phyloP scores from a whole-genome alignment of 2,329 filamentous ascomycete species.

The Aureobasidium leucospermi region DNA sequence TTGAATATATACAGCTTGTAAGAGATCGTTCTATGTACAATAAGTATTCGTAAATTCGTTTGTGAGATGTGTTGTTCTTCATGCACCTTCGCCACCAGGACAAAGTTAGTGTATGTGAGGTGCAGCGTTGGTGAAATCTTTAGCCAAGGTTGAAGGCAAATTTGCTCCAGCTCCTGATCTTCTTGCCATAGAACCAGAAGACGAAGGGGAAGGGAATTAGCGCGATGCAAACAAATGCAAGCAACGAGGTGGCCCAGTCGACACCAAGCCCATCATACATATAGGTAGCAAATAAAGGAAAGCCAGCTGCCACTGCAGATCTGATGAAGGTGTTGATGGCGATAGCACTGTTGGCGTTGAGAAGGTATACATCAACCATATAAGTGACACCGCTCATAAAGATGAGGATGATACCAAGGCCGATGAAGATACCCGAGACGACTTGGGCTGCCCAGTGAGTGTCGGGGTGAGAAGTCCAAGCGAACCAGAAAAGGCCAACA shows the following conservation, averaged over 20 bases:
- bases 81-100: neutral
- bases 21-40: neutral
- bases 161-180: slow-evolving; percentile 21
- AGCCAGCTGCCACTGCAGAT: slow-evolving; percentile 27
- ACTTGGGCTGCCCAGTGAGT: slow-evolving; percentile 13
- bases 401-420: slow-evolving; percentile 13
- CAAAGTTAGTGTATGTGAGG: too few species aligned
- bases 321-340: slow-evolving; percentile 32
- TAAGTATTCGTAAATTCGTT: neutral
- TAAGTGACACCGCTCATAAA: slow-evolving; percentile 19
- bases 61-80: neutral
- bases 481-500: slow-evolving; percentile 18
- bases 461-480: slow-evolving; percentile 3
- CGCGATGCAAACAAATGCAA: slow-evolving; percentile 28
- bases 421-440: slow-evolving; percentile 10
- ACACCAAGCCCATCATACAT: slow-evolving; percentile 31
- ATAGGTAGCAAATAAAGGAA: slow-evolving; percentile 28
- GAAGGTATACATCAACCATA: slow-evolving; percentile 30
- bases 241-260: slow-evolving; percentile 26
- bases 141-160: slow-evolving; percentile 17
- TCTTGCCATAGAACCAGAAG: slow-evolving; percentile 24
- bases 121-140: neutral
- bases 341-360: slow-evolving; percentile 24
- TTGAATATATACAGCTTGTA: neutral
- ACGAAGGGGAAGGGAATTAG: slow-evolving; percentile 24